Conservation (phyloP, 2,329 filamentous ascomycete genomes). For the Rhynchosporium secalis region DNA sequence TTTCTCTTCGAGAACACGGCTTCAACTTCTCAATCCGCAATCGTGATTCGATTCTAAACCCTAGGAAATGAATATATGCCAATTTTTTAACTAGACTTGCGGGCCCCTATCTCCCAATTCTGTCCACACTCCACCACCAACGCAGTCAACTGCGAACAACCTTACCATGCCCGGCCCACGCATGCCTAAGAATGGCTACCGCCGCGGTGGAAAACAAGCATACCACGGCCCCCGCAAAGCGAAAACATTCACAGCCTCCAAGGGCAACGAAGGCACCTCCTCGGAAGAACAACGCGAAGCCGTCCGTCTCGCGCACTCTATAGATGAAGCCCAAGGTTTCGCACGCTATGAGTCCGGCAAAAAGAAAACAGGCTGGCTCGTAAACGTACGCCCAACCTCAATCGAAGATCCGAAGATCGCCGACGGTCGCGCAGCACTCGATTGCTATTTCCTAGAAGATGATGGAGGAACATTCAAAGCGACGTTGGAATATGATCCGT, state of each 20-base stretch:
- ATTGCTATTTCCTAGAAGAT: slow-evolving; percentile 96
- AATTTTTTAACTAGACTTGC: slow-evolving; percentile 38
- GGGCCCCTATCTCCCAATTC: slow-evolving; percentile 13
- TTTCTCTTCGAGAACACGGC: background rate
- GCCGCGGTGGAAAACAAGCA: slow-evolving; percentile 63
- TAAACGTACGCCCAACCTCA: slow-evolving; percentile 89
- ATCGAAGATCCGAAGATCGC: slow-evolving; percentile 81
- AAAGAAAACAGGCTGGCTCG: slow-evolving; percentile 83
- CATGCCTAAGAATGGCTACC: slow-evolving; percentile 65
- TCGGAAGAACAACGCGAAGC: slow-evolving; percentile 92
- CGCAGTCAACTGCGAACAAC: slow-evolving; percentile 19
- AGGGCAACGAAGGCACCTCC: slow-evolving; percentile 80
- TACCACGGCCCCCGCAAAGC: slow-evolving; percentile 69
- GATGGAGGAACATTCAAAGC: slow-evolving; percentile 88
- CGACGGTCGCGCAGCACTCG: slow-evolving; percentile 83
- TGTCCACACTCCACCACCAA: slow-evolving; percentile 17
- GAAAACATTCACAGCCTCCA: slow-evolving; percentile 78
- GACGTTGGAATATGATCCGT: slow-evolving; percentile 93
- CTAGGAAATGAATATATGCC: slow-evolving; percentile 8
- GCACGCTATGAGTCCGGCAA: slow-evolving; percentile 86
- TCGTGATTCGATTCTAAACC: background rate
- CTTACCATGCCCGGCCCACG: slow-evolving; percentile 58
- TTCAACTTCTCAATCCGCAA: background rate
- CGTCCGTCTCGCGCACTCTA: slow-evolving; percentile 76
- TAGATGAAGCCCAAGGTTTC: slow-evolving; percentile 96